Conservation (phyloP, 2,329 filamentous ascomycete genomes). For the Teratosphaeria viscida region DNA sequence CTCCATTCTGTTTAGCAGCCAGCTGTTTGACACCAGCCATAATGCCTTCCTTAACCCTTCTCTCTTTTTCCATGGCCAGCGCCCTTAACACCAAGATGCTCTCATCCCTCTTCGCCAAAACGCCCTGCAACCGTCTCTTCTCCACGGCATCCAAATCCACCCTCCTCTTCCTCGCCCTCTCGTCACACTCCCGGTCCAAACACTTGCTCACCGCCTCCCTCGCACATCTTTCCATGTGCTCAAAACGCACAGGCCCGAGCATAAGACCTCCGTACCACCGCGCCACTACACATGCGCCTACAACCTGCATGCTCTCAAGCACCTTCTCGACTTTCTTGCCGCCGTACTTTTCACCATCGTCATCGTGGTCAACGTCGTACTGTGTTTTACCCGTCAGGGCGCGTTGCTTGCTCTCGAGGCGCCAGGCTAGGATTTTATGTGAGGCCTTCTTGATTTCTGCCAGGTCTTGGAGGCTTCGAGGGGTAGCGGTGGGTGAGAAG, state of each 20-base stretch:
- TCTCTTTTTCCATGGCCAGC: slow-evolving; percentile 37
- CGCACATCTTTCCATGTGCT: slow-evolving; percentile 41
- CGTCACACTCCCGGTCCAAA: slow-evolving; percentile 22
- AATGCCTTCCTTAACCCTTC: slow-evolving; percentile 19
- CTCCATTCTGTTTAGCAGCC: slow-evolving; percentile 1
- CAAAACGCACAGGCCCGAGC: slow-evolving; percentile 43
- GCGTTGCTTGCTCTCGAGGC: slow-evolving; percentile 37
- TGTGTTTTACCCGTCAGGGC: slow-evolving; percentile 29
- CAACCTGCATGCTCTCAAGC: slow-evolving; percentile 33
- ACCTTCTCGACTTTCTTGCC: slow-evolving; percentile 39
- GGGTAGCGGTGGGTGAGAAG: slow-evolving; percentile 37
- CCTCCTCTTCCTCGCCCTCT: slow-evolving; percentile 22
- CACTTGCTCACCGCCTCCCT: slow-evolving; percentile 38
- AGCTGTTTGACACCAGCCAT: slow-evolving; percentile 7
- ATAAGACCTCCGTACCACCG: slow-evolving; percentile 46
- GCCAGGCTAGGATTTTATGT: slow-evolving; percentile 44
- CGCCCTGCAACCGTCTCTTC: slow-evolving; percentile 28
- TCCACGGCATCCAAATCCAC: slow-evolving; percentile 23
- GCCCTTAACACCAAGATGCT: slow-evolving; percentile 39
- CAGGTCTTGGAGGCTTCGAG: slow-evolving; percentile 33
- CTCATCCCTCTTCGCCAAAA: slow-evolving; percentile 37
- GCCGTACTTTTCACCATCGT: slow-evolving; percentile 45
- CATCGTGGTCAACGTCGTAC: slow-evolving; percentile 38
- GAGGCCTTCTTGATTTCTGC: slow-evolving; percentile 36
- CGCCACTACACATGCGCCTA: slow-evolving; percentile 42